Conservation (phyloP, 176 grass and related monocot species). For the Eragrostis curvula region DNA sequence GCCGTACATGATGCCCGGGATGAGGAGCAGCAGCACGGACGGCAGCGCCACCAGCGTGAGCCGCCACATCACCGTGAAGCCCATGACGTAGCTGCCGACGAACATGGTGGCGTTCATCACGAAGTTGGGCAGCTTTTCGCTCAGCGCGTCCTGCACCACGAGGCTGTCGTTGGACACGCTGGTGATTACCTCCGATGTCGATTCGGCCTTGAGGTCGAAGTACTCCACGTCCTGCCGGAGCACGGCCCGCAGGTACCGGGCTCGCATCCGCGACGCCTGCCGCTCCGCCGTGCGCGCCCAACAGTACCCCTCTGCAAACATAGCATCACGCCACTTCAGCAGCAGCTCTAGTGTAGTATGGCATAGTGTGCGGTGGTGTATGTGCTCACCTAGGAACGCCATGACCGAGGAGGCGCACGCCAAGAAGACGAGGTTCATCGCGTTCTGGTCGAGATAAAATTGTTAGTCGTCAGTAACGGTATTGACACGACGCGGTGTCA, state of each 20-base stretch:
- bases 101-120: slow-evolving; percentile 85
- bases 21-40: slow-evolving; percentile 70
- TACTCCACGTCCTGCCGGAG: slow-evolving; percentile 96
- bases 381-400: slow-evolving; percentile 76
- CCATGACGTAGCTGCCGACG: slow-evolving; percentile 71
- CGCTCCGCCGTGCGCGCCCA: slow-evolving; percentile 90
- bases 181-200: slow-evolving; percentile 84
- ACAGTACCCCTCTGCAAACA: slow-evolving; percentile 78
- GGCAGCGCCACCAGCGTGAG: slow-evolving; percentile 78
- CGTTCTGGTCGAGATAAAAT: slow-evolving; percentile 44
- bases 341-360: slow-evolving; percentile 10
- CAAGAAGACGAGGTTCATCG: slow-evolving; percentile 71
- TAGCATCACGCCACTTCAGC: background rate
- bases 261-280: slow-evolving; percentile 91
- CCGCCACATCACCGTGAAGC: slow-evolving; percentile 68
- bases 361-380: background rate
- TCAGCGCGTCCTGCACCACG: slow-evolving; percentile 80
- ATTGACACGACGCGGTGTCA: background rate
- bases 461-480: background rate
- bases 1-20: slow-evolving; percentile 83
- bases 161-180: slow-evolving; percentile 93
- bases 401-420: slow-evolving; percentile 58
- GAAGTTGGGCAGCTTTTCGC: slow-evolving; percentile 96
- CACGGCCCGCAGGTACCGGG: slow-evolving; percentile 74
- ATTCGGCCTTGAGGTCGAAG: slow-evolving; percentile 82